phyloP scores from a whole-genome alignment of 768 basidiomycete genomes.

The Mycena polygramma region DNA sequence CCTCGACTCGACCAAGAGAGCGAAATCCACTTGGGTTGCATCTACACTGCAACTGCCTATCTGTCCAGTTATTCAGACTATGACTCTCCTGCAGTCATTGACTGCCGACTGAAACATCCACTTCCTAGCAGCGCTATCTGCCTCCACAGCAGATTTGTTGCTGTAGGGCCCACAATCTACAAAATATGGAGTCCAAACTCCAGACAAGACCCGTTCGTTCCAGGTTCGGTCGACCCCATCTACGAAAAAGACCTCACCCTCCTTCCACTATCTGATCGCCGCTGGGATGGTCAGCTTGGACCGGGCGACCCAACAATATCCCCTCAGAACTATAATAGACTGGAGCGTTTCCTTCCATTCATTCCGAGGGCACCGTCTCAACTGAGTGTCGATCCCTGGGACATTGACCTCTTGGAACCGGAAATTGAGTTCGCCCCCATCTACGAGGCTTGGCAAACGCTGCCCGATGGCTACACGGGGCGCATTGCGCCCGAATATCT shows the following conservation, averaged over 20 bases:
- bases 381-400: neutral
- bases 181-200: neutral
- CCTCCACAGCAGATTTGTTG: neutral
- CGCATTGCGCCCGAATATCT: too few species aligned
- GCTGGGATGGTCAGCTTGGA: neutral
- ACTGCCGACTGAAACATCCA: neutral
- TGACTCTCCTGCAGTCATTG: neutral
- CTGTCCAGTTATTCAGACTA: neutral
- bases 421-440: neutral
- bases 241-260: neutral
- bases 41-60: neutral
- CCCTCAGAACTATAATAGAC: neutral
- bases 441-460: neutral
- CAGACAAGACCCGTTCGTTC: neutral
- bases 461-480: neutral
- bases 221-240: neutral
- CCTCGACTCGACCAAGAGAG: too few species aligned
- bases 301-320: neutral
- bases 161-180: neutral
- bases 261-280: neutral
- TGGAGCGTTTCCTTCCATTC: neutral
- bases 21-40: too few species aligned
- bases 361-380: neutral
- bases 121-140: neutral
- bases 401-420: too few species aligned